phyloP scores from a whole-genome alignment of 1,284 basidiomycete species.

The Inonotus obliquus region DNA sequence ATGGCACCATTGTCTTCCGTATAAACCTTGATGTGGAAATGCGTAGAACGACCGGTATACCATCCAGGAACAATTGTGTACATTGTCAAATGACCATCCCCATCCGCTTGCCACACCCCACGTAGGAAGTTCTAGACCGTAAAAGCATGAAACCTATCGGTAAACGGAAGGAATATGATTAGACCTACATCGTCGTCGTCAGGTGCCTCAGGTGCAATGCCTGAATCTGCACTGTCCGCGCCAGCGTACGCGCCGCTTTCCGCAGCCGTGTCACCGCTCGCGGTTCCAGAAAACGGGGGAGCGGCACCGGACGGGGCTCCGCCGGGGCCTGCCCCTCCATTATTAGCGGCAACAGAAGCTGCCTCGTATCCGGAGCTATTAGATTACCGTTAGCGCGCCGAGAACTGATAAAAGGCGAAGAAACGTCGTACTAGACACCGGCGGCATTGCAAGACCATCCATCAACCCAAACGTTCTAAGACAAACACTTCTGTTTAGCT shows the following conservation, averaged over 20 bases:
- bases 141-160: not conserved
- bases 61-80: slow-evolving; percentile 10
- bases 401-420: not conserved
- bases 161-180: not conserved
- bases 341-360: not conserved
- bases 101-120: slow-evolving; percentile 11
- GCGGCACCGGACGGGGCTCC: not conserved
- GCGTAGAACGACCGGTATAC: slow-evolving; percentile 3
- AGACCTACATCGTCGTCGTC: not conserved
- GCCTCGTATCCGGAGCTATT: slow-evolving; percentile 8
- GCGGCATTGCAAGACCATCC: slow-evolving; percentile 10
- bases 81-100: slow-evolving; percentile 9
- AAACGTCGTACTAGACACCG: slow-evolving; percentile 3
- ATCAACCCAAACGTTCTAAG: slow-evolving; percentile 14
- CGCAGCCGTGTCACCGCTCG: not conserved
- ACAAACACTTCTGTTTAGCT: not conserved
- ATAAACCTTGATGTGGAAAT: slow-evolving; percentile 15
- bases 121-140: slow-evolving; percentile 6
- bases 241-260: slow-evolving; percentile 8
- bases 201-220: not conserved
- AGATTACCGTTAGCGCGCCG: not conserved
- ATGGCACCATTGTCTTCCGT: slow-evolving; percentile 11
- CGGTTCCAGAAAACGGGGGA: not conserved
- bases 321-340: not conserved
- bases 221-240: not conserved